phyloP scores from a whole-genome alignment of 2,329 filamentous ascomycete genomes.

The Akanthomyces muscarius region DNA sequence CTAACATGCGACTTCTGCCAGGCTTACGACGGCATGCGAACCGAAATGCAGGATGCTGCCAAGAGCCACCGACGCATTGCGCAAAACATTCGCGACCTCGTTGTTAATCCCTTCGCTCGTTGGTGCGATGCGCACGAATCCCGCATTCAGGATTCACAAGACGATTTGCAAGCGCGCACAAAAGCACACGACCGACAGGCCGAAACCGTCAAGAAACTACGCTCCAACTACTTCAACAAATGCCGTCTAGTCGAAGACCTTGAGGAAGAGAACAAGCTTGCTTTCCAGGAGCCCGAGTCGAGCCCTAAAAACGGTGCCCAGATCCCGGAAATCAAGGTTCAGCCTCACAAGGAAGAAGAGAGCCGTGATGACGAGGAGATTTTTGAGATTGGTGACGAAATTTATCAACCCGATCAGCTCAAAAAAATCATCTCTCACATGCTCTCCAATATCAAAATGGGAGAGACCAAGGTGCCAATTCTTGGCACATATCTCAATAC shows the following conservation, averaged over 20 bases:
- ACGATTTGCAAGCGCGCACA: slow-evolving; percentile 85
- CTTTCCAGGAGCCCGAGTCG: slow-evolving; percentile 80
- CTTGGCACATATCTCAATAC: slow-evolving; percentile 93
- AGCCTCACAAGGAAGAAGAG: slow-evolving; percentile 59
- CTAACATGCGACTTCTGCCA: slow-evolving; percentile 34
- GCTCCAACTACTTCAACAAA: slow-evolving; percentile 98
- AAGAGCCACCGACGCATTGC: slow-evolving; percentile 93
- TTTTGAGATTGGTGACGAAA: slow-evolving; percentile 85
- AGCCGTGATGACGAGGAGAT: slow-evolving; percentile 74
- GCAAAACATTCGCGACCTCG: slow-evolving; percentile 91
- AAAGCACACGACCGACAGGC: slow-evolving; percentile 91
- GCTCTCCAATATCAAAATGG: slow-evolving; percentile 79
- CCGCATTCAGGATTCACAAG: slow-evolving; percentile 88
- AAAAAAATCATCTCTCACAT: slow-evolving; percentile 88
- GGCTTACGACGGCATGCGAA: slow-evolving; percentile 91
- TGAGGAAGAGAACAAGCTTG: slow-evolving; percentile 97
- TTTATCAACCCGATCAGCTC: slow-evolving; percentile 78
- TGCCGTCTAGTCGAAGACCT: slow-evolving; percentile 93
- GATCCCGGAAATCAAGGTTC: slow-evolving; percentile 85
- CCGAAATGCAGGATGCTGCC: slow-evolving; percentile 86
- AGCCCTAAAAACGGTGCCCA: slow-evolving; percentile 58
- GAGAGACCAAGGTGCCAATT: slow-evolving; percentile 92
- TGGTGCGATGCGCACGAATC: slow-evolving; percentile 96
- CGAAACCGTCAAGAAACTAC: slow-evolving; percentile 84
- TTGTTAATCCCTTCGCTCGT: slow-evolving; percentile 87